Percentiles rank a stretch among this genome's conserved stretches.
phyloP scores from a whole-genome alignment of 2,329 filamentous ascomycete species.

The Penicillium sp. region DNA sequence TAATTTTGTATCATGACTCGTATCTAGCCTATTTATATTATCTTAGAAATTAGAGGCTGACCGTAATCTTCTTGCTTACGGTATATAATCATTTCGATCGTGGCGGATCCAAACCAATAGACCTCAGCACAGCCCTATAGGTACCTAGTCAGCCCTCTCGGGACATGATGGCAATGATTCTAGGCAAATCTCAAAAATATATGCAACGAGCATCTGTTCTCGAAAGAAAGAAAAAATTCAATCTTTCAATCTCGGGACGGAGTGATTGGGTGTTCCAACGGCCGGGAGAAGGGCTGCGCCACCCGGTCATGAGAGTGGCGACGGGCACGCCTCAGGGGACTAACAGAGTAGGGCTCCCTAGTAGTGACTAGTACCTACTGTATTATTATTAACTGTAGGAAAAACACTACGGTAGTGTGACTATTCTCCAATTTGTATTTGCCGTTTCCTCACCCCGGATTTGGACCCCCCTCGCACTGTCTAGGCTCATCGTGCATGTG shows the following conservation, averaged over 20 bases:
- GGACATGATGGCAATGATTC: constrained; percentile 2
- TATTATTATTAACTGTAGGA: background rate
- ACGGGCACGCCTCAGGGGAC: constrained; percentile 2
- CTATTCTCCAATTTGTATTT: background rate
- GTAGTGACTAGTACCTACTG: no score
- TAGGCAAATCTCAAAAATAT: constrained; percentile 12
- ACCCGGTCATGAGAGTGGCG: constrained; percentile 24
- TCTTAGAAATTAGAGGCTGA: background rate
- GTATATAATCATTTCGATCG: background rate
- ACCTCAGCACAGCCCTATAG: background rate
- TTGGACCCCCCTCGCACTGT: constrained; percentile 4
- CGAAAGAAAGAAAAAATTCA: constrained; percentile 2
- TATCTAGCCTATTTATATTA: background rate
- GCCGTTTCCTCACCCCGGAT: constrained; percentile 19
- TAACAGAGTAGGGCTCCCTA: background rate
- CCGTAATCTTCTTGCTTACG: background rate
- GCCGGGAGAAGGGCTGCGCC: constrained; percentile 15
- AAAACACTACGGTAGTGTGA: background rate
- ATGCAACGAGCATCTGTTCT: background rate
- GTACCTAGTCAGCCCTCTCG: background rate
- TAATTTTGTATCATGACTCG: background rate
- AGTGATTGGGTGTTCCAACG: constrained; percentile 13
- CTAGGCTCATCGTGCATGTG: constrained; percentile 15
- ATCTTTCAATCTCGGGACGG: background rate
- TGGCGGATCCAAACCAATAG: background rate